Evolutionary conservation across 176 grass and related monocot genomes (phyloP).

Genomic region (Poa annua): DNA sequence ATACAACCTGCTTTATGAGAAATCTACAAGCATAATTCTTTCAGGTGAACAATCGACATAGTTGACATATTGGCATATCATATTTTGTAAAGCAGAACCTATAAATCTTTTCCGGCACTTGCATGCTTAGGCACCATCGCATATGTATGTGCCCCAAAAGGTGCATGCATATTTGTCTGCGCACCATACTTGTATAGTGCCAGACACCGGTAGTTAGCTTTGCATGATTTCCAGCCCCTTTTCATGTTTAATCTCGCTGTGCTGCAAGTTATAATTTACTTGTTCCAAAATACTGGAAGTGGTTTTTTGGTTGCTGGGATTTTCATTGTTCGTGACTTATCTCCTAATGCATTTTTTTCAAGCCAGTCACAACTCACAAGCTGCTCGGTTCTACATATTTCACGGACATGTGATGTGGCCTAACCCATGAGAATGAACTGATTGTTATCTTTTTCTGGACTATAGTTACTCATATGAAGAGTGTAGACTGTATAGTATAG

Average conservation of each 20-base stretch:
- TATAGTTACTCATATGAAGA: constrained; percentile 14
- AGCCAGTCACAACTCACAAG: constrained; percentile 33
- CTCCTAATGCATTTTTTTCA: constrained; percentile 11
- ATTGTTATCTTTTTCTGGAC: constrained; percentile 34
- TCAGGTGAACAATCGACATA: background rate
- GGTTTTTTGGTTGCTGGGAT: background rate
- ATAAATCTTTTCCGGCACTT: constrained; percentile 18
- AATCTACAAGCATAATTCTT: constrained; percentile 10
- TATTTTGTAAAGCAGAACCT: constrained; percentile 39
- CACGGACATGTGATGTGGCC: constrained; percentile 7
- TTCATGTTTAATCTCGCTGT: constrained; percentile 4
- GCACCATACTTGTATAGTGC: constrained; percentile 15
- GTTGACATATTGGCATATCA: constrained; percentile 1
- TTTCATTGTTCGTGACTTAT: constrained; percentile 4
- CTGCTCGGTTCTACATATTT: constrained; percentile 29
- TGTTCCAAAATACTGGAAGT: constrained; percentile 19
- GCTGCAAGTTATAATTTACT: background rate
- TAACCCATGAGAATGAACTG: constrained; percentile 31
- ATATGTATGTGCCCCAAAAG: background rate
- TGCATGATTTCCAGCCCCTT: constrained; percentile 23
- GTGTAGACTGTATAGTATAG: constrained; percentile 19
- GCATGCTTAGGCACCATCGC: background rate
- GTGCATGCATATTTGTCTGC: constrained; percentile 8
- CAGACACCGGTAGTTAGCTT: constrained; percentile 28
- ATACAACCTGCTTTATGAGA: background rate